Evolutionary conservation across 345 rosid genomes (phyloP), one percentile per base, ranked within the genome.

Genomic region (Brassica incana): DNA sequence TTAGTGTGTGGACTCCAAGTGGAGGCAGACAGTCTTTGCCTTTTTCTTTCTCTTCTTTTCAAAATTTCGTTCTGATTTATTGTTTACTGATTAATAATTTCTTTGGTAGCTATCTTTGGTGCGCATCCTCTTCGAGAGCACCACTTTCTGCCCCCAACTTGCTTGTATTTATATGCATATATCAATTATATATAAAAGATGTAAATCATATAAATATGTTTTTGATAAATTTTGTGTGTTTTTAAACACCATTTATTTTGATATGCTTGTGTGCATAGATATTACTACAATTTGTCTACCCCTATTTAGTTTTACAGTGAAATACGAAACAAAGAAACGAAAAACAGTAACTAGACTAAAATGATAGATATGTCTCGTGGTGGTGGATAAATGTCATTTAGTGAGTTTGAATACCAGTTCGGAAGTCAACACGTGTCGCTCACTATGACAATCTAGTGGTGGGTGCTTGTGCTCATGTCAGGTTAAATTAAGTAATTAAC

Each of bases 111-210:
- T 50, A 38, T 70, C 72, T 63, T 75, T 56, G 79, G 76, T 75
- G 79, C 83, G 79, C 68, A 70, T 75, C 83, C 76, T 75, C 83
- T 54, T 23, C 35, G 25, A 80, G 67, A 71, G 83, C 79, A 80
- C 68, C 74, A 60, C 35, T 56, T 69, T 52, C 70, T 80, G 40
- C 52, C 29, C 58, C 67, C 79, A 64, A 69, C 72, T 80, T 80
- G 72, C 79, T 67, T 50, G 64, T 74, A 60, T 72, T 63, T 25
- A 69, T 71, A 11, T 63, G 6, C 23, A 45, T 20, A 70, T 62
- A 29, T 62, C 36, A 32, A 6, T 15, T 33, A 8, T 15, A 60
- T 11, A 61, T 60, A 43, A 45, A 58, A 10, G 30, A 27, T 67
- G 9, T 56, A 4, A 60, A 40, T 74, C 14, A 45, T 15, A 76